Conservation (phyloP, 768 basidiomycete species). For the Suillus occidentalis region DNA sequence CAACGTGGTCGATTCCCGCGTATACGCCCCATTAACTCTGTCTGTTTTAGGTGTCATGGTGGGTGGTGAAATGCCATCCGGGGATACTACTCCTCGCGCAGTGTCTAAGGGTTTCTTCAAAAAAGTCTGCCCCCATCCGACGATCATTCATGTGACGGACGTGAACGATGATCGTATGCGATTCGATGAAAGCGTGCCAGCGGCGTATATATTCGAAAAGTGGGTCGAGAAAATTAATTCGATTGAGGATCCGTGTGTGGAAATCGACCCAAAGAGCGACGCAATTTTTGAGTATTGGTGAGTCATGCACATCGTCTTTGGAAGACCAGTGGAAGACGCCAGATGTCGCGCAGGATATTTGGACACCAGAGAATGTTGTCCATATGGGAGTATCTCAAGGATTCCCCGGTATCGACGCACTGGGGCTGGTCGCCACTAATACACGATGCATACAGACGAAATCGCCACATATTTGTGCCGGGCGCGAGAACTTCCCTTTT, state of each 20-base stretch:
- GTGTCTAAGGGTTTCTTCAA: conserved; percentile 39
- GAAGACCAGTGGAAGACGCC: background rate
- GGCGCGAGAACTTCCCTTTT: background rate
- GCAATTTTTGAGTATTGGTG: conserved; percentile 40
- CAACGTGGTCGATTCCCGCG: background rate
- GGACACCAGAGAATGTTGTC: conserved; percentile 35
- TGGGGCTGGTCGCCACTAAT: conserved; percentile 42
- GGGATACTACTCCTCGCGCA: conserved; percentile 33
- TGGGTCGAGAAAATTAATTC: conserved; percentile 38
- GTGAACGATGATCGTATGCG: conserved; percentile 31
- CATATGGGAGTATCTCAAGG: conserved; percentile 33
- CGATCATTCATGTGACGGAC: conserved; percentile 29
- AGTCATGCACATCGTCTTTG: conserved; percentile 5
- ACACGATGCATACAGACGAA: conserved; percentile 31
- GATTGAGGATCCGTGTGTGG: conserved; percentile 41
- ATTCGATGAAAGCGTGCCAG: conserved; percentile 25
- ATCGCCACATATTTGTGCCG: conserved; percentile 28
- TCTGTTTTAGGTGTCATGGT: conserved; percentile 38
- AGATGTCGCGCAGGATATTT: conserved; percentile 28
- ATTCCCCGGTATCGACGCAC: conserved; percentile 34
- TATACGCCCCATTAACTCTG: background rate
- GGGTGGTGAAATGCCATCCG: conserved; percentile 38
- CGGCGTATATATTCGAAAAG: conserved; percentile 32
- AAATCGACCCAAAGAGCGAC: conserved; percentile 25
- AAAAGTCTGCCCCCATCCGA: conserved; percentile 41